phyloP scores from a whole-genome alignment of 2,329 filamentous ascomycete species.

The Dissoconium aciculare region DNA sequence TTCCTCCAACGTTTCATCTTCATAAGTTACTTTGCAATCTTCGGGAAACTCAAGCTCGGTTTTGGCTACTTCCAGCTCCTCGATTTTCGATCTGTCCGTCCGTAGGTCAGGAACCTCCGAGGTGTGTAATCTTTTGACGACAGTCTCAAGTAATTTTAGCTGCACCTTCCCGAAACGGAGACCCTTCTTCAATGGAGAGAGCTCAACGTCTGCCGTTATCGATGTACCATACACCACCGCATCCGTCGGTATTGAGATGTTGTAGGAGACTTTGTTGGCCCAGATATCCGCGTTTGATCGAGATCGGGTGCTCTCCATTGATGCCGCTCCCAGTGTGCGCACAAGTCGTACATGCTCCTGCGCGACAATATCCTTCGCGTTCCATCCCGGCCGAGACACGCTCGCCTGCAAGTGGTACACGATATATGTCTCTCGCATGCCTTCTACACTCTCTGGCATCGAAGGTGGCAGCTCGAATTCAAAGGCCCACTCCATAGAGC shows the following conservation, averaged over 20 bases:
- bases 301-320: slow-evolving; percentile 47
- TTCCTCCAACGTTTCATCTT: slow-evolving; percentile 27
- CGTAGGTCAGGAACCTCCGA: slow-evolving; percentile 21
- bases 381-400: slow-evolving; percentile 62
- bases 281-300: slow-evolving; percentile 75
- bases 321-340: slow-evolving; percentile 41
- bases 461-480: slow-evolving; percentile 32
- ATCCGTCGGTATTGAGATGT: slow-evolving; percentile 82
- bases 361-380: slow-evolving; percentile 71
- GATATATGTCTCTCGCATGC: slow-evolving; percentile 69
- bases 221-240: slow-evolving; percentile 86
- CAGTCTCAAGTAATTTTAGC: slow-evolving; percentile 66
- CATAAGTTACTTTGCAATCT: slow-evolving; percentile 20
- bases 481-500: slow-evolving; percentile 36
- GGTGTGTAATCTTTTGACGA: slow-evolving; percentile 31
- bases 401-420: slow-evolving; percentile 86
- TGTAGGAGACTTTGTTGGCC: slow-evolving; percentile 96
- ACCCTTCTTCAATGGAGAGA: slow-evolving; percentile 79
- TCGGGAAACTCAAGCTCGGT: slow-evolving; percentile 26
- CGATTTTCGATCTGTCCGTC: slow-evolving; percentile 21
- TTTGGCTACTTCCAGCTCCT: slow-evolving; percentile 26
- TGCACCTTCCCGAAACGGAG: slow-evolving; percentile 71
- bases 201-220: slow-evolving; percentile 68
- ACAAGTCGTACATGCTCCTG: slow-evolving; percentile 47
- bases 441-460: slow-evolving; percentile 76